Evolutionary conservation across 192 early-diverging fungal genomes (phyloP).

Genomic region (Podila verticillata): DNA sequence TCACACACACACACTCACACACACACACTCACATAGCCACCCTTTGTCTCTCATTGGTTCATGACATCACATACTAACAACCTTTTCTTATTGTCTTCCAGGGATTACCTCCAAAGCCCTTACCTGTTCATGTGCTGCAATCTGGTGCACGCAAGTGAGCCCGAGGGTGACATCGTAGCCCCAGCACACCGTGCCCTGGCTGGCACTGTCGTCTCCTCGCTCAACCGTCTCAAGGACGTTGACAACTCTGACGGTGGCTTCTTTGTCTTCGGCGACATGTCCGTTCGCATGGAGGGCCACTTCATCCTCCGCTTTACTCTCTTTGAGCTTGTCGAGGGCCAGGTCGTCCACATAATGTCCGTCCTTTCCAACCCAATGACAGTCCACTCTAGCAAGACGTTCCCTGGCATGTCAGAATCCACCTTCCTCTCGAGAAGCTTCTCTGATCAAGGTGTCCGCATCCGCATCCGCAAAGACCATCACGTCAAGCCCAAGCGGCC

Average conservation of each 20-base stretch:
- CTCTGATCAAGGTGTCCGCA: conserved; percentile 94
- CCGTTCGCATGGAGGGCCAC: conserved; percentile 84
- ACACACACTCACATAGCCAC: no score
- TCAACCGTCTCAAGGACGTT: conserved; percentile 86
- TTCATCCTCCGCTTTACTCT: conserved; percentile 83
- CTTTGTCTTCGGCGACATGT: conserved; percentile 95
- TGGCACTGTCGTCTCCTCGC: conserved; percentile 89
- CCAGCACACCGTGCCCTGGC: conserved; percentile 80
- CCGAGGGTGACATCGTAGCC: conserved; percentile 73
- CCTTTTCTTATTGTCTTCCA: neutral
- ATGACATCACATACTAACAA: neutral
- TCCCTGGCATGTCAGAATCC: conserved; percentile 93
- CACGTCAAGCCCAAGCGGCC: conserved; percentile 49
- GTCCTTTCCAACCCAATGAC: conserved; percentile 78
- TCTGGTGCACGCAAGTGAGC: conserved; percentile 73
- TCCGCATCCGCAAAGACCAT: conserved; percentile 91
- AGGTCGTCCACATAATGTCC: conserved; percentile 70
- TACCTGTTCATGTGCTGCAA: conserved; percentile 97
- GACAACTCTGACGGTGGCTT: conserved; percentile 90
- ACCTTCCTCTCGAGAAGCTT: conserved; percentile 89
- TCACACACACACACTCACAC: no score
- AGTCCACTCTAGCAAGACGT: conserved; percentile 87
- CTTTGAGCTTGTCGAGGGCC: conserved; percentile 83
- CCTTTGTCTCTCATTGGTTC: neutral
- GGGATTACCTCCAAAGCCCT: conserved; percentile 72